phyloP scores from a whole-genome alignment of 108 stramenopile species.

The Nitzschia sp. region DNA sequence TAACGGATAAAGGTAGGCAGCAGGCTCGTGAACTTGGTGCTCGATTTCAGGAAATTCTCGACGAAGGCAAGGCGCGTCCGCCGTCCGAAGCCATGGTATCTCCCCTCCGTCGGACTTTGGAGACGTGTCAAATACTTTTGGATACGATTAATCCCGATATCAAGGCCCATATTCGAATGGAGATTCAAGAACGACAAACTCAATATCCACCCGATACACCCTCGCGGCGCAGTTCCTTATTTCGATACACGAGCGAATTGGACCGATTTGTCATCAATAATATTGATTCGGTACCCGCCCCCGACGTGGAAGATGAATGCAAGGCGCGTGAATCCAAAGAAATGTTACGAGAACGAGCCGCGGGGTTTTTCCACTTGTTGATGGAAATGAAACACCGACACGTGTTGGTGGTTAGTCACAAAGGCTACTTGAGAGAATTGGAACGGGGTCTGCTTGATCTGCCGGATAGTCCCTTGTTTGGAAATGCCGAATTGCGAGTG shows the following conservation, averaged over 20 bases:
- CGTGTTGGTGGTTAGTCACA: slow-evolving; percentile 59
- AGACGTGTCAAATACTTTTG: slow-evolving; percentile 44
- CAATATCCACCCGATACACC: slow-evolving; percentile 52
- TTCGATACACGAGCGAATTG: neutral
- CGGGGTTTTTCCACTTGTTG: slow-evolving; percentile 50
- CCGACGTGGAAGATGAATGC: slow-evolving; percentile 10
- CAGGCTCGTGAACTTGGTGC: slow-evolving; percentile 33
- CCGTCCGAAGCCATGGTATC: slow-evolving; percentile 57
- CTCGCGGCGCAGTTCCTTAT: slow-evolving; percentile 8
- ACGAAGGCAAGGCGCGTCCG: slow-evolving; percentile 22
- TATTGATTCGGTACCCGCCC: no score
- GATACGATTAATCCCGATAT: slow-evolving; percentile 41
- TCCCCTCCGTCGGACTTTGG: slow-evolving; percentile 55
- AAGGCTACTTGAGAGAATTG: slow-evolving; percentile 65
- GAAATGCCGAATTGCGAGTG: slow-evolving; percentile 65
- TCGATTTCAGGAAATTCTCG: slow-evolving; percentile 31
- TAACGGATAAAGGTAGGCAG: slow-evolving; percentile 45
- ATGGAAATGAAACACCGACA: slow-evolving; percentile 39
- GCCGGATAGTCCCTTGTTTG: slow-evolving; percentile 43
- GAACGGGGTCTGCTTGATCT: slow-evolving; percentile 62
- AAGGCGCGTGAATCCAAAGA: slow-evolving; percentile 33
- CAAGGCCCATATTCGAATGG: slow-evolving; percentile 46
- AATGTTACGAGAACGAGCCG: slow-evolving; percentile 52
- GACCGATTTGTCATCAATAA: slow-evolving; percentile 19
- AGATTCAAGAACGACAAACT: slow-evolving; percentile 55